Evolutionary conservation across 1,284 basidiomycete genomes (phyloP).

Genomic region (Irpex sp.): DNA sequence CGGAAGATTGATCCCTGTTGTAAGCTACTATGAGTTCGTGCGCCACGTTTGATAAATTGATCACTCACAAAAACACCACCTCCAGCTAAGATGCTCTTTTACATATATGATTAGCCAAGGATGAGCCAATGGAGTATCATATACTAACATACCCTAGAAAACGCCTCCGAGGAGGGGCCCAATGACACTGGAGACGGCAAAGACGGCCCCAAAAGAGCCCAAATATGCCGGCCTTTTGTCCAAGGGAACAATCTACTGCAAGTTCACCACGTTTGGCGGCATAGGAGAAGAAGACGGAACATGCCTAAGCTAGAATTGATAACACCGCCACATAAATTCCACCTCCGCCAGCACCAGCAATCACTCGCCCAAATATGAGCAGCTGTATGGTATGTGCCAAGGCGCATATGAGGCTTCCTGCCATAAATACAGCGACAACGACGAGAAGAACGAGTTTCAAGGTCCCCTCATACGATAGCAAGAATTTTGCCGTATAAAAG

Average conservation of each 20-base stretch:
- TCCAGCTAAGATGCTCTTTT: background rate
- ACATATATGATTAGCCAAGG: background rate
- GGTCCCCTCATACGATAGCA: background rate
- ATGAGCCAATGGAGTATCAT: background rate
- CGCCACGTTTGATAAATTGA: background rate
- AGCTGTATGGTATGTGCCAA: slow-evolving; percentile 1
- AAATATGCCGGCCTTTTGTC: background rate
- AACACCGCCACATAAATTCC: slow-evolving; percentile 4
- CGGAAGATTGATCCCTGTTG: slow-evolving; percentile 1
- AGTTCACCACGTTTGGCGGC: background rate
- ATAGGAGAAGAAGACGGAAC: background rate
- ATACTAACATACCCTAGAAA: background rate
- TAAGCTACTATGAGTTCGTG: background rate
- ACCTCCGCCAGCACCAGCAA: slow-evolving; percentile 9
- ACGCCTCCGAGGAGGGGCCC: background rate
- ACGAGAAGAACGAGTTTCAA: slow-evolving; percentile 5
- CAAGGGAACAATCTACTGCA: background rate
- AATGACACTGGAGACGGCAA: background rate
- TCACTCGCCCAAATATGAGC: slow-evolving; percentile 9
- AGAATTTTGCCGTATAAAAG: slow-evolving; percentile 8
- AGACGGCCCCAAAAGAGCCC: background rate
- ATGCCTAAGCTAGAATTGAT: slow-evolving; percentile 2
- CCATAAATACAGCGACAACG: background rate
- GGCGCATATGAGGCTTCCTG: slow-evolving; percentile 9
- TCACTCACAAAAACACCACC: slow-evolving; percentile 4